Conservation (phyloP, 169 alveolate species). For the Plasmodium knowlesi region DNA sequence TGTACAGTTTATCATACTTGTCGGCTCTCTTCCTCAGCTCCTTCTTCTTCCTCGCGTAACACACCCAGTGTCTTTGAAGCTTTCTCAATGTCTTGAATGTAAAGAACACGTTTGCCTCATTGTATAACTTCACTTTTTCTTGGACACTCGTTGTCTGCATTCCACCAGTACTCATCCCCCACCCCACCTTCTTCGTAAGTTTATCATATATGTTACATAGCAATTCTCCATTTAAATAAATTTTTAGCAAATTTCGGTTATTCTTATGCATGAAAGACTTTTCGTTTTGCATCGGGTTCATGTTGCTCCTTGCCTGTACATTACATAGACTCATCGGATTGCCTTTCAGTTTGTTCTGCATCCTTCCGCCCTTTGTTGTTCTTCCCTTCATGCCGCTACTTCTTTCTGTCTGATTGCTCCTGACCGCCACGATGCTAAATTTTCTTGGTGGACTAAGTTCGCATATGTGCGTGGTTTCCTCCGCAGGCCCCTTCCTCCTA, state of each 20-base stretch:
- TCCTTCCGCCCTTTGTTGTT: background rate
- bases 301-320: background rate
- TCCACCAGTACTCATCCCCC: background rate
- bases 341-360: background rate
- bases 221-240: slow-evolving; percentile 38
- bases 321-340: background rate
- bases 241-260: slow-evolving; percentile 23
- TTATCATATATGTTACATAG: slow-evolving; percentile 9
- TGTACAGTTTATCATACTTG: background rate
- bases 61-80: background rate
- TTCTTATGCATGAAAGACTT: slow-evolving; percentile 41
- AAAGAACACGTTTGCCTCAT: slow-evolving; percentile 23
- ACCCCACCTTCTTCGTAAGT: background rate
- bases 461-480: background rate
- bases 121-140: slow-evolving; percentile 23
- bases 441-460: background rate
- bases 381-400: background rate
- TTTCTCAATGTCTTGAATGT: slow-evolving; percentile 8
- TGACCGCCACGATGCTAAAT: background rate
- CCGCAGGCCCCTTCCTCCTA: background rate
- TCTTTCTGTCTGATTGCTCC: background rate
- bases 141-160: background rate
- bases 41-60: slow-evolving; percentile 1
- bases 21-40: background rate
- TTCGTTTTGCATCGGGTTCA: background rate